Evolutionary conservation across 176 grass and related monocot genomes (phyloP).

Genomic region (Triticum urartu): DNA sequence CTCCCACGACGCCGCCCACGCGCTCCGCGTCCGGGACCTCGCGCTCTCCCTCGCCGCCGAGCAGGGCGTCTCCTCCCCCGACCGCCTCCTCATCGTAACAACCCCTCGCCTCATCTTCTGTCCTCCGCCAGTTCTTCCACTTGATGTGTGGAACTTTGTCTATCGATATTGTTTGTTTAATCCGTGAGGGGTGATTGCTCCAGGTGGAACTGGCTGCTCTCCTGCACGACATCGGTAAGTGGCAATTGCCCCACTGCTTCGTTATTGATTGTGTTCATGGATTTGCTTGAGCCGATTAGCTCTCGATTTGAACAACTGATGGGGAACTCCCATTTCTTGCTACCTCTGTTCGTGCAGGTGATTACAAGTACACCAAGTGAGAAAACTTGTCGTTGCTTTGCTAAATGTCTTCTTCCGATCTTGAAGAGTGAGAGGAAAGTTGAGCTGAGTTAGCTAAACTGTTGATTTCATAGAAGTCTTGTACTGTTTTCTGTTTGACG

Average conservation of each 20-base stretch:
- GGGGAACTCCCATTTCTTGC: background rate
- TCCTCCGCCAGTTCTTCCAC: background rate
- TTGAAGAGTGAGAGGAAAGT: background rate
- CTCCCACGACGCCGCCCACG: constrained; percentile 91
- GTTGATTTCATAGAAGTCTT: background rate
- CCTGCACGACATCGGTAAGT: constrained; percentile 83
- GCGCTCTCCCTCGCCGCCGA: constrained; percentile 86
- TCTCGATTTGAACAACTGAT: background rate
- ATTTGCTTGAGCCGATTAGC: background rate
- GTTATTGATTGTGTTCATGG: background rate
- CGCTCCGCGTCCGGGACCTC: constrained; percentile 81
- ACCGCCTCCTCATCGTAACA: constrained; percentile 56
- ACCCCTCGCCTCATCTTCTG: background rate
- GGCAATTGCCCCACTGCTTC: background rate
- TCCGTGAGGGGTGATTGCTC: background rate
- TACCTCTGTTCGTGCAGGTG: constrained; percentile 49
- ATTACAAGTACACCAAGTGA: constrained; percentile 95
- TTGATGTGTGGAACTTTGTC: background rate
- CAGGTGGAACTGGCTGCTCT: constrained; percentile 91
- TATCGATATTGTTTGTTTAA: background rate
- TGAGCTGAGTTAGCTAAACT: background rate
- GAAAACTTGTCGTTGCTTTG: background rate
- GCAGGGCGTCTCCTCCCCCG: constrained; percentile 53
- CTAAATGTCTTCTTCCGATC: background rate
- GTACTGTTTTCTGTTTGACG: background rate